Percentiles rank a stretch among this genome's conserved stretches.
These are phyloP conservation scores for Clausena lansium DNA, from an alignment of 345 rosid species.

Conservation along the genomic window DNA sequence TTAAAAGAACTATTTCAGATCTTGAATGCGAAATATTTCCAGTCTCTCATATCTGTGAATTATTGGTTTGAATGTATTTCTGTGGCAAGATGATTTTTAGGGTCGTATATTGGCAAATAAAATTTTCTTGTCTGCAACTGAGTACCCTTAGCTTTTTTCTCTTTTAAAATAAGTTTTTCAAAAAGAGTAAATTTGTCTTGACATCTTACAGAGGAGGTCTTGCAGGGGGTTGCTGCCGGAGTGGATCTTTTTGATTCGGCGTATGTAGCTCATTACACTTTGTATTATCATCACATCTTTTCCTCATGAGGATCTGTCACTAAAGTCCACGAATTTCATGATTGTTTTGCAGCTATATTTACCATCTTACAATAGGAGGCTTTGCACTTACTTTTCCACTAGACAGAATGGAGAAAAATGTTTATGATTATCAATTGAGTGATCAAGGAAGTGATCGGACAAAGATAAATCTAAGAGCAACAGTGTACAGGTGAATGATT, in stretches of 20 bases:
- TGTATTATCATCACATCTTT: not conserved
- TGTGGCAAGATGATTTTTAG: not conserved
- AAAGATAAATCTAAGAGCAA: conserved; percentile 65
- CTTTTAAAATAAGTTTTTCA: not conserved
- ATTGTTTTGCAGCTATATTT: conserved; percentile 51
- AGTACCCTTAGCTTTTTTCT: not conserved
- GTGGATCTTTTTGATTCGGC: conserved; percentile 67
- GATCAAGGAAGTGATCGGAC: conserved; percentile 37
- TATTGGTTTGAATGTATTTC: not conserved
- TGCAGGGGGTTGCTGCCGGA: conserved; percentile 79
- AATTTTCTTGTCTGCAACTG: not conserved
- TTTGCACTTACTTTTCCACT: conserved; percentile 67
- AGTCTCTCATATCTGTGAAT: not conserved
- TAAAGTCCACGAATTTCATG: not conserved
- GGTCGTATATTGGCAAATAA: not conserved
- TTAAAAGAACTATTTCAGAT: not conserved
- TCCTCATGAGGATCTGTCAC: not conserved
- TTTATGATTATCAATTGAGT: conserved; percentile 15
- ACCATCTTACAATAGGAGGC: conserved; percentile 68
- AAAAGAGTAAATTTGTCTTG: conserved; percentile 1
- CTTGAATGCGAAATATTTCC: not conserved
- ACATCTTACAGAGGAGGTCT: conserved; percentile 59
- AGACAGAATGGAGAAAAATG: conserved; percentile 18
- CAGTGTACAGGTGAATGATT: conserved; percentile 48
- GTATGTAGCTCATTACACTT: conserved; percentile 34